phyloP scores from a whole-genome alignment of 2,329 filamentous ascomycete genomes.

The Venturia aucupariae region DNA sequence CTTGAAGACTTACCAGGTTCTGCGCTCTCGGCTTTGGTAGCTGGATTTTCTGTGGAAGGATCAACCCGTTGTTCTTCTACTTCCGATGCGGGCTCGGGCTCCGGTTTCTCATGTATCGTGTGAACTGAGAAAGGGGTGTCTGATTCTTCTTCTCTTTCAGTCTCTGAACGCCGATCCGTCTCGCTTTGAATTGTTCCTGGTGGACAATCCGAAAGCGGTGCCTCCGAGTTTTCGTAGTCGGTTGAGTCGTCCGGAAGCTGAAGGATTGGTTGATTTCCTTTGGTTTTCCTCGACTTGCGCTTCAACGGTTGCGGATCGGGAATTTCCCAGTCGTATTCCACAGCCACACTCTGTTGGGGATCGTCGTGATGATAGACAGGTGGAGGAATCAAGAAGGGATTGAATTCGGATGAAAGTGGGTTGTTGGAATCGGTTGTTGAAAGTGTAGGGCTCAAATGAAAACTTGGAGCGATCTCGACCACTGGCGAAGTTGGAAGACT shows the following conservation, averaged over 20 bases:
- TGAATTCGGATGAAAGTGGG: background rate
- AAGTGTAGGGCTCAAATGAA: background rate
- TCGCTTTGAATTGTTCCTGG: background rate
- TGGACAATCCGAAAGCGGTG: background rate
- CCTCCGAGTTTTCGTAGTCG: background rate
- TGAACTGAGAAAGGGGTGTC: background rate
- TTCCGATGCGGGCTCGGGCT: background rate
- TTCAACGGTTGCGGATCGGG: constrained; percentile 3
- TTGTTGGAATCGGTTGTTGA: background rate
- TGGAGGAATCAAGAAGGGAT: constrained; percentile 5
- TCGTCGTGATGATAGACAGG: background rate
- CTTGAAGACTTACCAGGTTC: background rate
- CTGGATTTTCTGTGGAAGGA: background rate
- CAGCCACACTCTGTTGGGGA: background rate
- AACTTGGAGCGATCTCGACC: background rate
- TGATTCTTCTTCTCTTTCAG: background rate
- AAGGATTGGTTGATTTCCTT: background rate
- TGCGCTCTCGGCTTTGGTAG: background rate
- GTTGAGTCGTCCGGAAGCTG: background rate
- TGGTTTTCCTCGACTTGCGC: background rate
- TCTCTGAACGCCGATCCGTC: background rate
- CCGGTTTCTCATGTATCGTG: background rate
- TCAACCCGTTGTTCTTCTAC: background rate
- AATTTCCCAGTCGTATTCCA: constrained; percentile 2
- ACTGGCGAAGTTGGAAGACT: constrained; percentile 4